These are phyloP conservation scores for Microdochium paspali DNA, from an alignment of 2,329 filamentous ascomycete species.

Conservation along the genomic window DNA sequence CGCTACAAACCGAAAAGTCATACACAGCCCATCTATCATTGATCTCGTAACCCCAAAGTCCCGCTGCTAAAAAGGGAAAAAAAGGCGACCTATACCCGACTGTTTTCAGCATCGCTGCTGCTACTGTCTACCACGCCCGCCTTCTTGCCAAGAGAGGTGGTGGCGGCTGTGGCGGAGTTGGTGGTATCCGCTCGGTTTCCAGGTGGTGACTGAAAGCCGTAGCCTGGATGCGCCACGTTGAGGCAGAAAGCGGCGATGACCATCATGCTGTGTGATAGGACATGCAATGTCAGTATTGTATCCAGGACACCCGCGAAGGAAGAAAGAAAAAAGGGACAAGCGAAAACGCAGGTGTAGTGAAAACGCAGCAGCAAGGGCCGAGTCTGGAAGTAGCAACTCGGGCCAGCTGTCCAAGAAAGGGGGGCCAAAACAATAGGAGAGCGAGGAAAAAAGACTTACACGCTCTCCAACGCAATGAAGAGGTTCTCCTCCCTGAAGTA, in stretches of 20 bases:
- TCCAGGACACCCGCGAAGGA: too few species aligned
- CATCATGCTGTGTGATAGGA: neutral
- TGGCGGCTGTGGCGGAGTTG: neutral
- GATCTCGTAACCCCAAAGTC: too few species aligned
- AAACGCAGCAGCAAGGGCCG: too few species aligned
- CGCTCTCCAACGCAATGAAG: constrained; percentile 50
- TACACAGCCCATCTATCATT: too few species aligned
- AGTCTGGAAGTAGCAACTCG: neutral
- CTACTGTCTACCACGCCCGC: neutral
- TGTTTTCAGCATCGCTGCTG: too few species aligned
- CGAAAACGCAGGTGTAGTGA: too few species aligned
- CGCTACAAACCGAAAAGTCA: too few species aligned
- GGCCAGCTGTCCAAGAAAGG: neutral
- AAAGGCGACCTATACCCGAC: too few species aligned
- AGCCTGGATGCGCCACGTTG: neutral
- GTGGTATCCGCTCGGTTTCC: too few species aligned
- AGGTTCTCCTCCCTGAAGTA: constrained; percentile 45
- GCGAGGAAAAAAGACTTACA: constrained; percentile 7
- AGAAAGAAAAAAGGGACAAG: too few species aligned
- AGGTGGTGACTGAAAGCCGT: neutral
- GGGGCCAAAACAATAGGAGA: neutral
- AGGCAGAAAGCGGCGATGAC: neutral
- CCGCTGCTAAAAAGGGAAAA: too few species aligned
- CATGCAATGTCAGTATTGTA: neutral
- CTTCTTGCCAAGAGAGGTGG: neutral